Conservation (phyloP, 2,329 filamentous ascomycete species). For the Exophiala viscosa region DNA sequence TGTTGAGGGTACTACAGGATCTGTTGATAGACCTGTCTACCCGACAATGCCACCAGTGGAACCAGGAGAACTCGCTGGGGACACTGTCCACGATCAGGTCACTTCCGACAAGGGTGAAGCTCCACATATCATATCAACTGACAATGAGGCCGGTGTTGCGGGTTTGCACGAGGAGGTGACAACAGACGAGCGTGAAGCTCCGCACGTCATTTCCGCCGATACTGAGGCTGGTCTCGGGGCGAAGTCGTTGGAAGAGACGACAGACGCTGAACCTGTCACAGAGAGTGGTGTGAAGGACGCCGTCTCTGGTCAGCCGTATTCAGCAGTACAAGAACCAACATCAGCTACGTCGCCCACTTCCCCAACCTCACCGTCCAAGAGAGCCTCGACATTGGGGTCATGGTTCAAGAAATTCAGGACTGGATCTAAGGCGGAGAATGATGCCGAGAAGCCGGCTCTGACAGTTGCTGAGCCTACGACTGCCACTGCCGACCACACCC, state of each 20-base stretch:
- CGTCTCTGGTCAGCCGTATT: slow-evolving; percentile 3
- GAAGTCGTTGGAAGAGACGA: background rate
- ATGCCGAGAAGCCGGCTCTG: slow-evolving; percentile 5
- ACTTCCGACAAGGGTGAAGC: slow-evolving; percentile 15
- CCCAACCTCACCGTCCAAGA: slow-evolving; percentile 22
- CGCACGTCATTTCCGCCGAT: slow-evolving; percentile 9
- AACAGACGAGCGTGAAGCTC: slow-evolving; percentile 12
- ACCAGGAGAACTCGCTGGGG: slow-evolving; percentile 1
- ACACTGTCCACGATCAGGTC: slow-evolving; percentile 20
- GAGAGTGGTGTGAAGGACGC: slow-evolving; percentile 5
- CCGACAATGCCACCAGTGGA: slow-evolving; percentile 1
- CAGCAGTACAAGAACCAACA: slow-evolving; percentile 10
- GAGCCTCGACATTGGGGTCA: slow-evolving; percentile 25
- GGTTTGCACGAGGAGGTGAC: slow-evolving; percentile 9
- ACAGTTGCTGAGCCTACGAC: slow-evolving; percentile 1
- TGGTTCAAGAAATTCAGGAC: slow-evolving; percentile 23
- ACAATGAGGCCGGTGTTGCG: no score
- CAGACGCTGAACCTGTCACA: background rate
- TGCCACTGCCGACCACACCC: slow-evolving; percentile 1
- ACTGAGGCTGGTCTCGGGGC: slow-evolving; percentile 1
- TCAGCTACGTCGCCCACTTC: slow-evolving; percentile 6
- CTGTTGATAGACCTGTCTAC: slow-evolving; percentile 1
- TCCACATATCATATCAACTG: background rate
- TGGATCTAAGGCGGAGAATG: slow-evolving; percentile 22
- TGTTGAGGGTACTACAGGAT: slow-evolving; percentile 6